Evolutionary conservation across 139 green algal genomes (phyloP).

Genomic region (Tetratostichococcus sp.): DNA sequence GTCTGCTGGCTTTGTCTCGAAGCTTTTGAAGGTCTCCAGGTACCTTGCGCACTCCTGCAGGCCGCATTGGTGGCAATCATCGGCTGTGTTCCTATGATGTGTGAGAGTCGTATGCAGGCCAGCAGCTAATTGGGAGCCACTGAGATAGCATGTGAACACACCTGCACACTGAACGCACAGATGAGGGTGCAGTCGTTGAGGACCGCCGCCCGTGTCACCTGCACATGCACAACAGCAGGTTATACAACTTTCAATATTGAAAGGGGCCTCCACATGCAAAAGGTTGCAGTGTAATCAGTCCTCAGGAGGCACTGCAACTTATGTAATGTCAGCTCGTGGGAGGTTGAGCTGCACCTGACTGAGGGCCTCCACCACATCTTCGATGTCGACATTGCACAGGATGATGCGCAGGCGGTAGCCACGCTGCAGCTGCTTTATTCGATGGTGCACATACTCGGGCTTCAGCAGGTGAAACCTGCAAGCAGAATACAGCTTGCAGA

Average conservation of each 20-base stretch:
- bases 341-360: slow-evolving; percentile 35
- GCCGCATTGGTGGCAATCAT: no score
- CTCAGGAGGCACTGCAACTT: no score
- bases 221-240: slow-evolving; percentile 11
- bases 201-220: slow-evolving; percentile 72
- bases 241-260: no score
- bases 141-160: no score
- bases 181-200: slow-evolving; percentile 80
- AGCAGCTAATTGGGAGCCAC: no score
- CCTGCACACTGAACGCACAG: slow-evolving; percentile 77
- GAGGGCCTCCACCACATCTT: slow-evolving; percentile 76
- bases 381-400: slow-evolving; percentile 82
- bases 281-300: no score
- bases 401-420: slow-evolving; percentile 73
- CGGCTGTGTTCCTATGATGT: no score
- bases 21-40: slow-evolving; percentile 90
- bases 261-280: no score
- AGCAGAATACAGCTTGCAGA: no score
- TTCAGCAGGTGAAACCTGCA: slow-evolving; percentile 89
- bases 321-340: no score
- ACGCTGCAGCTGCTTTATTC: slow-evolving; percentile 78
- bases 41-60: slow-evolving; percentile 85
- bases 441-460: slow-evolving; percentile 82
- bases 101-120: no score
- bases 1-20: slow-evolving; percentile 85